These are phyloP conservation scores for Croton laevigatus DNA, from an alignment of 441 rosid genomes.

Conservation along the genomic window DNA sequence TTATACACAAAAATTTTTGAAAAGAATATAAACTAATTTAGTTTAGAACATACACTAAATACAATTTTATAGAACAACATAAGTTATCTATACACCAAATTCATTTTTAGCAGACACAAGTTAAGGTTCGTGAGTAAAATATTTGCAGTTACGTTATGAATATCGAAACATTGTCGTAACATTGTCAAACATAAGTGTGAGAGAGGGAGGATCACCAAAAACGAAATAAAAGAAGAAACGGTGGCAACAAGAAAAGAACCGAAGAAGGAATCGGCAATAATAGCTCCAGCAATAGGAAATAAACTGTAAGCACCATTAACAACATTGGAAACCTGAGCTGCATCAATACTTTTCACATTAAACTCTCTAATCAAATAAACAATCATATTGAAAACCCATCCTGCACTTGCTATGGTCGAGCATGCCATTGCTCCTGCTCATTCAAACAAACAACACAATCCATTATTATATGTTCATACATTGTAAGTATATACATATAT, in stretches of 20 bases:
- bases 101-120: too few relatives aligned
- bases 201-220: constrained; percentile 23
- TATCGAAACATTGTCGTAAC: too few relatives aligned
- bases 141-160: too few relatives aligned
- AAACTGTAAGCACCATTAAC: constrained; percentile 21
- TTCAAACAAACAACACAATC: neutral
- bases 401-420: constrained; percentile 32
- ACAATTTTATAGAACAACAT: too few relatives aligned
- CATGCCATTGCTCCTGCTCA: constrained; percentile 36
- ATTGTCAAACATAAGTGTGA: too few relatives aligned
- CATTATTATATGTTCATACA: neutral
- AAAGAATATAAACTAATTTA: too few relatives aligned
- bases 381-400: constrained; percentile 44
- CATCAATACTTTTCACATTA: constrained; percentile 34
- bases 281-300: constrained; percentile 30
- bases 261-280: constrained; percentile 36
- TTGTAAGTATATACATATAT: too few relatives aligned
- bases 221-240: constrained; percentile 22
- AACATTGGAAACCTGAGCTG: constrained; percentile 30
- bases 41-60: too few relatives aligned
- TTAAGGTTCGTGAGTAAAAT: too few relatives aligned
- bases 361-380: constrained; percentile 46
- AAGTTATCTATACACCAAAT: too few relatives aligned
- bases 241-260: constrained; percentile 25
- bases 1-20: too few relatives aligned